These are phyloP conservation scores for Dictyostelium intermedium DNA, from an alignment of 78 protist genomes.

Conservation along the genomic window DNA sequence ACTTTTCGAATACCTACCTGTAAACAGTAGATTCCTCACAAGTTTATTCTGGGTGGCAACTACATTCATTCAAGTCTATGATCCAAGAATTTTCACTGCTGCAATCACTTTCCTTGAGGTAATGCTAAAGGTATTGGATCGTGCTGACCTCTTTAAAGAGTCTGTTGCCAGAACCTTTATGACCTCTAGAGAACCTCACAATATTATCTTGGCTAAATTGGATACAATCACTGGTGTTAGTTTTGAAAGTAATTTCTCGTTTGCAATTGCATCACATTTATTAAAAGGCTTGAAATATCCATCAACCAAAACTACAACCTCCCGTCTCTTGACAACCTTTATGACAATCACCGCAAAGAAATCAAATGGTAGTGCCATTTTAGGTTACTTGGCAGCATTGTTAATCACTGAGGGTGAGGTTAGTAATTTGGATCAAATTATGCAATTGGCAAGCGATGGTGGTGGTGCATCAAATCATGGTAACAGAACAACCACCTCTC, in stretches of 20 bases:
- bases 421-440: conserved; percentile 42
- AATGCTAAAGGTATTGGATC: conserved; percentile 44
- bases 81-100: conserved; percentile 35
- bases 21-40: background rate
- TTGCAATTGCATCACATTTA: conserved; percentile 67
- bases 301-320: conserved; percentile 42
- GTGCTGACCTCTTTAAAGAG: conserved; percentile 32
- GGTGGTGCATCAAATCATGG: background rate
- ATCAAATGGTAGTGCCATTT: conserved; percentile 8
- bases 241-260: conserved; percentile 40
- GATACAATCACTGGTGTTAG: conserved; percentile 30
- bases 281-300: conserved; percentile 61
- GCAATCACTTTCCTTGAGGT: conserved; percentile 60
- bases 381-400: conserved; percentile 51
- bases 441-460: background rate
- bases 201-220: background rate
- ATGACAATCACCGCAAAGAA: conserved; percentile 42
- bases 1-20: conserved; percentile 41
- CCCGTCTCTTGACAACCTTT: conserved; percentile 40
- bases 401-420: conserved; percentile 54
- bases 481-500: background rate
- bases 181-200: conserved; percentile 13
- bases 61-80: conserved; percentile 42
- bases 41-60: conserved; percentile 76
- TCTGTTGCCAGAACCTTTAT: background rate